Evolutionary conservation across 2,329 filamentous ascomycete genomes (phyloP), one percentile per base, ranked within the genome.

Genomic region (Phialocephala subalpina): DNA sequence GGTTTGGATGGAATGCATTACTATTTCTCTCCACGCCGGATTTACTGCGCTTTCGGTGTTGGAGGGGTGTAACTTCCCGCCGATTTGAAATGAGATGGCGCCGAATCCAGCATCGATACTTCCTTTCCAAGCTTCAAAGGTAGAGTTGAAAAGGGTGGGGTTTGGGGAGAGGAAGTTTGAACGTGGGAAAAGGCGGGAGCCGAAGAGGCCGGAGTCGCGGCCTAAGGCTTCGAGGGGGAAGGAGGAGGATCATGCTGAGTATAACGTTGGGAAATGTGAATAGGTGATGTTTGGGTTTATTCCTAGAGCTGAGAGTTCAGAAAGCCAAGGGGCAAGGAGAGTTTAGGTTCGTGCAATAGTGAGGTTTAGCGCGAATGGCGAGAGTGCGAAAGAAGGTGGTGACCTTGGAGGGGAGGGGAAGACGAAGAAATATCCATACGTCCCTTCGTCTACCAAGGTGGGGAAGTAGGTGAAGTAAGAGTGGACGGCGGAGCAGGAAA

Each of bases 381-480:
- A 33, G 27, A 55, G 12, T 3, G 11, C 7, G 52, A 55, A 55
- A 2, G 52, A 18, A 1, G 52, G 52, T 8, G 52, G 25, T 9
- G 45, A 49, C 35, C n/a, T 8, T 2, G 59, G 59, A 12, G 27
- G 8, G 9, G 29, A 22, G 5, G 60, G 60, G 16, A 56, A 29
- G 3, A 62, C 49, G 5, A 20, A 45, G 36, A 62, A 62, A n/a
- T 55, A 55, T 18, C 27, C 25, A 25, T 55, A 55, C 5, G 52
- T 55, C 3, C 52, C 52, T 12, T 25, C 25, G 27, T 16, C 52
- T 1, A 83, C 83, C n/a, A 88, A 86, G 86, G 82, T 80, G 12
- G n/a, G n/a, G 20, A 60, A 49, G 14, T 47, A 14, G 57, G 36
- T 45, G 36, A 59, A 33, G 25, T 59, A 59, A 11, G 36, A 9